A percentile compares a stretch with the other conserved stretches of the same genome.
Evolutionary conservation across 768 basidiomycete genomes (phyloP).

Genomic region (Suillus lakei): DNA sequence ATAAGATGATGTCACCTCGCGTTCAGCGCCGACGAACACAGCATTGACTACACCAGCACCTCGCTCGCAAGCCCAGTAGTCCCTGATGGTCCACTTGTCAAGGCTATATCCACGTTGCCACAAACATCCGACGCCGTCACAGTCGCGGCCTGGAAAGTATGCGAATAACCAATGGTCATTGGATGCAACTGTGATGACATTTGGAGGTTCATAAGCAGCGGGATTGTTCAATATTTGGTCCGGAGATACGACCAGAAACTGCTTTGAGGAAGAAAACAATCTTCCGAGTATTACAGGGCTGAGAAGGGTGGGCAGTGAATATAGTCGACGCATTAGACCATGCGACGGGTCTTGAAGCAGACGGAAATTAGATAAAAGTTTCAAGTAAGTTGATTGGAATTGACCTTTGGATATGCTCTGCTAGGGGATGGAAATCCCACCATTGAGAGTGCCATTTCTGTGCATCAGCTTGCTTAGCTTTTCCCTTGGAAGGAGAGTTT

Average conservation of each 20-base stretch:
- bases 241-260: slow-evolving; percentile 63
- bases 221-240: slow-evolving; percentile 50
- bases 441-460: slow-evolving; percentile 63
- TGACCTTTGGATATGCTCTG: slow-evolving; percentile 61
- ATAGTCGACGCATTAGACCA: slow-evolving; percentile 76
- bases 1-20: slow-evolving; percentile 53
- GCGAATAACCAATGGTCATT: slow-evolving; percentile 72
- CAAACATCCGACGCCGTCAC: slow-evolving; percentile 65
- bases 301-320: slow-evolving; percentile 68
- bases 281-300: slow-evolving; percentile 63
- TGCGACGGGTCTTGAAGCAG: slow-evolving; percentile 58
- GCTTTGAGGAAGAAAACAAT: slow-evolving; percentile 72
- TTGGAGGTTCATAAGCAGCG: slow-evolving; percentile 61
- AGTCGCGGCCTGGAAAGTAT: slow-evolving; percentile 65
- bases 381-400: slow-evolving; percentile 13
- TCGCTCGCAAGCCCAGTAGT: slow-evolving; percentile 56
- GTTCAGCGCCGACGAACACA: slow-evolving; percentile 60
- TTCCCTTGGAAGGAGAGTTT: slow-evolving; percentile 55
- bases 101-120: slow-evolving; percentile 65
- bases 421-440: slow-evolving; percentile 74
- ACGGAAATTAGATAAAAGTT: neutral
- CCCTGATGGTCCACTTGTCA: slow-evolving; percentile 64
- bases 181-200: slow-evolving; percentile 62
- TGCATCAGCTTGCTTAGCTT: slow-evolving; percentile 48
- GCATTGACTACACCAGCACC: slow-evolving; percentile 64